Evolutionary conservation across 129 eudicot genomes (phyloP), one percentile per base, ranked within the genome.

Genomic region (Logfia minima): DNA sequence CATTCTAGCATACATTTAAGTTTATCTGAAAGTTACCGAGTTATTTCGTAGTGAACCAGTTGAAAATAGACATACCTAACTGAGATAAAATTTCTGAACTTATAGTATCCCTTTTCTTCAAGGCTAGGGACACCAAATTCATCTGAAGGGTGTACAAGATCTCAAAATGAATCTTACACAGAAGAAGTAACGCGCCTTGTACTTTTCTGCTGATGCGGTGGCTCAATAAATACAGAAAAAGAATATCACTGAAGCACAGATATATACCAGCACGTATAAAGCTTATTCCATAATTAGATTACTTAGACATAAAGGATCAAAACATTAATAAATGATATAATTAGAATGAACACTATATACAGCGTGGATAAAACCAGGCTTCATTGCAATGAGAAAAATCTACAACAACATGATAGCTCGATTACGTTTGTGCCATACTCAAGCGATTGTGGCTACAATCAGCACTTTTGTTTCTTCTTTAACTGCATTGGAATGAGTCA

Each of bases 351-450:
- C 97, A 95, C 99, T 86, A 83, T 95, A 95, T 73, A 87, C 81
- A 75, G 99, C 97, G 84, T 92, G 99, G 83, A 95, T 82, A 72
- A 95, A 88, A 82, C 99, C 97, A 76, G 99, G 97, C 88, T 89
- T 91, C 85, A 87, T 85, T 18, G 99, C 97, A 39, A 95, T 95
- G 72, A 95, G 89, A 81, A 91, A 89, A 76, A 95, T 91, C 72
- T 91, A 84, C 78, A 88, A 78, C 67, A 92, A 84, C 94, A 91
- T 85, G 74, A 95, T 82, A 63, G 99, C 90, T 41, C 99, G 90
- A 78, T 90, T 89, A 70, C 92, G 89, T 82, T 95, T 95, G 43
- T 95, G 94, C 72, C 92, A 77, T 64, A 89, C 88, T 97, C 99
- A 95, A 79, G 97, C 96, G 73, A 95, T 77, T 68, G 99, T 95